Evolutionary conservation across 1,284 basidiomycete genomes (phyloP).

Genomic region (Vanrija sp.): DNA sequence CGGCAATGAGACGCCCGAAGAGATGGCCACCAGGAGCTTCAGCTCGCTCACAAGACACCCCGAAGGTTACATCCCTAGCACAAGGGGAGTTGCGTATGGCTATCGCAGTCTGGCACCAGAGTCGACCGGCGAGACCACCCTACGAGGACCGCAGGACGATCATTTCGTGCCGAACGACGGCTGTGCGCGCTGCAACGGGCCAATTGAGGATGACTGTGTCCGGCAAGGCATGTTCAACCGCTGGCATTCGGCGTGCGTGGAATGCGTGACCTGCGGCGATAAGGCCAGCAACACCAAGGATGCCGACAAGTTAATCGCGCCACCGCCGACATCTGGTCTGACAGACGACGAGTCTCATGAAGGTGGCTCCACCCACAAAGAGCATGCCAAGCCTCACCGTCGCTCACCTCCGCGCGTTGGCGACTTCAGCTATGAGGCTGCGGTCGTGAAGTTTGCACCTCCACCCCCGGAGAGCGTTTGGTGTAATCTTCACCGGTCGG

Average conservation of each 20-base stretch:
- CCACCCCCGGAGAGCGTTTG: constrained; percentile 52
- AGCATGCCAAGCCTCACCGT: constrained; percentile 36
- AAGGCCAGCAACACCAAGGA: constrained; percentile 56
- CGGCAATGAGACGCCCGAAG: constrained; percentile 28
- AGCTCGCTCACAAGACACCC: constrained; percentile 42
- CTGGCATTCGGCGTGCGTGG: constrained; percentile 92
- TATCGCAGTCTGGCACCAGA: constrained; percentile 79
- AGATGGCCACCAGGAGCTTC: constrained; percentile 38
- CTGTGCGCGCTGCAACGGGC: constrained; percentile 80
- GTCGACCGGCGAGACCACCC: constrained; percentile 79
- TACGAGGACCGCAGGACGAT: constrained; percentile 51
- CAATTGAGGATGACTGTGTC: constrained; percentile 96
- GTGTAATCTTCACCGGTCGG: constrained; percentile 72
- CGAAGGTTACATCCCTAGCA: constrained; percentile 59
- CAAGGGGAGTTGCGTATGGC: constrained; percentile 68
- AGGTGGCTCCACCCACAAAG: constrained; percentile 33
- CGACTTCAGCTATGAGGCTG: constrained; percentile 69
- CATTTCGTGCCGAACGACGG: constrained; percentile 61
- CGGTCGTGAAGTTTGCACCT: constrained; percentile 4
- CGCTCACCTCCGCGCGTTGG: constrained; percentile 64
- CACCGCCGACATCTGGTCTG: not conserved
- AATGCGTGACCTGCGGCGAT: constrained; percentile 75
- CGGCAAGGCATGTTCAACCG: constrained; percentile 87
- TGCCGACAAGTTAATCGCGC: constrained; percentile 12
- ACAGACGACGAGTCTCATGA: constrained; percentile 20